Evolutionary conservation across 345 rosid genomes (phyloP), one percentile per base, ranked within the genome.

Genomic region (Garcia nutans): DNA sequence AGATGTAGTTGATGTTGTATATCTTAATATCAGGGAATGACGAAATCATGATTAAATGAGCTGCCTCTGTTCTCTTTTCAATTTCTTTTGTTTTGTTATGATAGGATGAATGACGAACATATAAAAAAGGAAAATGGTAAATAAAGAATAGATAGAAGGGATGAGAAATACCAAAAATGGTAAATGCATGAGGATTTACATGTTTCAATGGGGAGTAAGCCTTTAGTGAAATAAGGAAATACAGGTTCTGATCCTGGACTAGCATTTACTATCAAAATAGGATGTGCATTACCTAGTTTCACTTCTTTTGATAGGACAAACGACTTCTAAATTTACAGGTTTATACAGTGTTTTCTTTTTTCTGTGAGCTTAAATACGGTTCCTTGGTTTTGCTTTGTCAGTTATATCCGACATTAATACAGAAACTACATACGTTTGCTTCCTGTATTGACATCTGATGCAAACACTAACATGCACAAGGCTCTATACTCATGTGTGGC

Each of bases 1-100:
- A 80, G 8, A 54, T 52, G 44, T 55, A 57, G 62, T 71, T 23
- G 57, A 11, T 68, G 41, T 52, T 33, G 7, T 63, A 22, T 65
- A 19, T 8, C 57, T 17, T 66, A 10, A 44, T 11, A 20, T 65
- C 10, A 10, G 56, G 12, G 47, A 12, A 26, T 68, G 28, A 42
- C 52, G 67, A 23, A 44, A 19, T 64, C 10, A 16, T 66, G 47
- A 37, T 37, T 37, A 37, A 44, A 44, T 66, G 44, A 44, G 45
- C 1, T 63, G 67, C 33, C 33, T 52, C 59, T 68, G 28, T 49
- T 47, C 71, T 24, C 59, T 58, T 23, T 3, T 19, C 23, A 24
- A 6, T 50, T 42, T 70, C 45, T 55, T 6, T 41, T 22, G n/a
- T 54, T 37, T 37, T 37, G 41, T 37, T 37, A 54, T 19, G 28